A percentile compares a stretch with the other conserved stretches of the same genome.
Conservation (phyloP, 2,329 filamentous ascomycete species). For the Thielaviopsis euricoi region DNA sequence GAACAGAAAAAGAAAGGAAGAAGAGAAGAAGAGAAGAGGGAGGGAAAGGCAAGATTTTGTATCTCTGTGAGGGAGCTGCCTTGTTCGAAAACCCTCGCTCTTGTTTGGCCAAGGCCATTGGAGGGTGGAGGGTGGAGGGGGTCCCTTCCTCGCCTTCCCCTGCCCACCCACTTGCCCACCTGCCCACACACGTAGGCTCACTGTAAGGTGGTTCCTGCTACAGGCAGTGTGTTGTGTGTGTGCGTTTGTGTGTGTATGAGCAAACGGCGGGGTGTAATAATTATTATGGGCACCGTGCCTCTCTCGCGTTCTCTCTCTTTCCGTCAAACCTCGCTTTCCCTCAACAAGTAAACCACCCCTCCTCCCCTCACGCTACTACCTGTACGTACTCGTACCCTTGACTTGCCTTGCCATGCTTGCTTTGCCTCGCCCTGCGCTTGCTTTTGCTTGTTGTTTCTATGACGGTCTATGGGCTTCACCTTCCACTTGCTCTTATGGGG, state of each 20-base stretch:
- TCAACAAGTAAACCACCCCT: slow-evolving; percentile 1
- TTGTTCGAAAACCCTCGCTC: slow-evolving; percentile 2
- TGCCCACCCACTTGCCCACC: background rate
- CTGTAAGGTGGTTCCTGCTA: background rate
- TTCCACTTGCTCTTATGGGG: no score
- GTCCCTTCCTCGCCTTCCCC: background rate
- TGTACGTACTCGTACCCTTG: no score
- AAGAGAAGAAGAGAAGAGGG: slow-evolving; percentile 11
- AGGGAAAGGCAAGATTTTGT: slow-evolving; percentile 10
- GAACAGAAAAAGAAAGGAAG: slow-evolving; percentile 11
- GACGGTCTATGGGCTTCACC: no score
- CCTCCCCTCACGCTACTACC: slow-evolving; percentile 2
- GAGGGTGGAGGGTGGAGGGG: background rate
- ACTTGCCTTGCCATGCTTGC: no score
- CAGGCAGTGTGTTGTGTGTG: no score
- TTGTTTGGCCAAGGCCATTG: background rate
- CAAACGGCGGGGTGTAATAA: slow-evolving; percentile 7
- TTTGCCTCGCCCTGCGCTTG: no score
- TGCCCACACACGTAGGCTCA: no score
- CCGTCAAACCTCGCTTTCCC: background rate
- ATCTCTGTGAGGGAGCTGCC: slow-evolving; percentile 6
- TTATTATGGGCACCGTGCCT: slow-evolving; percentile 3
- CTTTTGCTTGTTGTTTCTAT: no score
- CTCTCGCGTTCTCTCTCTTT: background rate
- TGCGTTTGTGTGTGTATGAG: background rate